These are phyloP conservation scores for Oryza meridionalis DNA, from an alignment of 176 grass and related monocot species.

Conservation along the genomic window DNA sequence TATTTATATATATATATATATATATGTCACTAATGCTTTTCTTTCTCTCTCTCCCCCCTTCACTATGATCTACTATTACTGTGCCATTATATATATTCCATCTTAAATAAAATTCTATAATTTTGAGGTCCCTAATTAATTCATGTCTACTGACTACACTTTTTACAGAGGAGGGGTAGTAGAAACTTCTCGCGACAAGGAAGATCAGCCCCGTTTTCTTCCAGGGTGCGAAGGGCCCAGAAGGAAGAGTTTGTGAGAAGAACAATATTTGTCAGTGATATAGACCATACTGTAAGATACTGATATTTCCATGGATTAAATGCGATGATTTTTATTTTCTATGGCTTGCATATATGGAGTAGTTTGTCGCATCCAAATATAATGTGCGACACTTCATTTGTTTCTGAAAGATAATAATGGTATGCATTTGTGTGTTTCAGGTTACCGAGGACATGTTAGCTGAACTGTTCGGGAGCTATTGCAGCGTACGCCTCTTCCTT, in stretches of 20 bases:
- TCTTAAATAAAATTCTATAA: neutral
- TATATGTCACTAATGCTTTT: neutral
- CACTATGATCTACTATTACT: neutral
- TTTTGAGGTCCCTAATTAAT: neutral
- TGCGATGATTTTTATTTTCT: neutral
- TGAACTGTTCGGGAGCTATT: neutral
- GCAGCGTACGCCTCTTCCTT: constrained; percentile 16
- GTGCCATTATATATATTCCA: neutral
- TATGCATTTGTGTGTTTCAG: constrained; percentile 10
- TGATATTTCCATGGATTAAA: neutral
- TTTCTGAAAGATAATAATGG: neutral
- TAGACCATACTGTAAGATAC: constrained; percentile 33
- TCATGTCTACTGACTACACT: neutral
- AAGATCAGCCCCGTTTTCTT: neutral
- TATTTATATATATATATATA: neutral
- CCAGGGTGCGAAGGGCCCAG: neutral
- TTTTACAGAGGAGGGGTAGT: neutral
- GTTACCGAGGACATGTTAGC: constrained; percentile 27
- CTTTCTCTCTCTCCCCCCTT: neutral
- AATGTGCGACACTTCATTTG: neutral
- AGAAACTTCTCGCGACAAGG: neutral
- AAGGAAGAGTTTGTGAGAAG: constrained; percentile 26
- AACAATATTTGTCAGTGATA: constrained; percentile 41
- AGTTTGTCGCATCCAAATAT: neutral
- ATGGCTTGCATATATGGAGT: neutral